Evolutionary conservation across 164 flowering plant species (phyloP), one percentile per base, ranked within the genome.

Genomic region (Vitis riparia): DNA sequence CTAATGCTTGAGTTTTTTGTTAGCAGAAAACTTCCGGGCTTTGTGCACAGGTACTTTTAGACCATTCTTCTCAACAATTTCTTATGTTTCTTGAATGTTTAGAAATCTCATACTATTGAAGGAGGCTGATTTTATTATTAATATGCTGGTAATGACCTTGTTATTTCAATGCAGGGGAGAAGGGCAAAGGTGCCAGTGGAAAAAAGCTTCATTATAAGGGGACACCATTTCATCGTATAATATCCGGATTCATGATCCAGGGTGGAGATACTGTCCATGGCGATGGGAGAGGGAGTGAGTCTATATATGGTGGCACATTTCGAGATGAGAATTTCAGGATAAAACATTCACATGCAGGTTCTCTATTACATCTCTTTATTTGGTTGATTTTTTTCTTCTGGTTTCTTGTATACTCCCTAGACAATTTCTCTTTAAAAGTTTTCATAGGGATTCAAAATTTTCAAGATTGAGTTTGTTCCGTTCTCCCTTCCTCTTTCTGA

Each of bases 1-100:
- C 78, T 79, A 11, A 79, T 62, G 48, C 30, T 61, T 57, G 9
- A 5, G 4, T 67, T 68, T 29, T 78, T 65, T 69, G 15, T 73
- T 69, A 81, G 88, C 99, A 96, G 99, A 93, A 82, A 93, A 96
- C 78, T 96, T 96, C 76, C 86, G 97, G 83, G 97, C 97, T 70
- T 79, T 96, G 68, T 96, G 99, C 88, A 96, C 98, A 84, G 99
- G 99, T 90, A 85, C 60, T 50, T 58, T 19, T 0, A 23, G 11
- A 59, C 2, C 30, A n/a, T 8, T 63, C 23, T 32, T 58, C n/a
- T 19, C 9, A 29, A 47, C 56, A 44, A 49, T 23, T 37, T 64
- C 47, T 59, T 61, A 44, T 53, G 30, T 59, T 60, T 59, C 59
- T 66, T 52, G 9, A 51, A 27, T 51, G 14, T 73, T 55, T 51